Evolutionary conservation across 352 stramenopile genomes (phyloP), one percentile per base, ranked within the genome.

Genomic region (Achlya hypogyna): DNA sequence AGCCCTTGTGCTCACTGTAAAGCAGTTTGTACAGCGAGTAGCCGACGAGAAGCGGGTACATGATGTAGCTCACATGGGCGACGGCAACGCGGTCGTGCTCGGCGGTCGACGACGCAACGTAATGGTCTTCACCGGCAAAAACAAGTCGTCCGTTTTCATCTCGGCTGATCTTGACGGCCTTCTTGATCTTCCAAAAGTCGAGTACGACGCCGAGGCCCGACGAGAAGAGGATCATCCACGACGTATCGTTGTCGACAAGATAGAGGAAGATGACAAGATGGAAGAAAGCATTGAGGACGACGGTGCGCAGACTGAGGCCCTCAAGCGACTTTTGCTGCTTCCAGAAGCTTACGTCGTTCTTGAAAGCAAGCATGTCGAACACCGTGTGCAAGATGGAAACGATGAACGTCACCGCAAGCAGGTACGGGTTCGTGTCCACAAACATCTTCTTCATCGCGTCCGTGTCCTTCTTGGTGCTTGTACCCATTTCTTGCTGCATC

Each of bases 341-440:
- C 97, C 97, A 99, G 77, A 99, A 99, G 51, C 87, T 92, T 67
- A 99, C 95, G 76, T 99, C 97, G 72, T 96, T 98, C 74, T 98
- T 98, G 75, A 99, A 99, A 12, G 97, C 98, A 53, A 99, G 69
- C 69, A 99, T 98, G 73, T 99, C 96, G 76, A 99, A 99, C 8
- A 99, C 75, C 42, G 98, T 96, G 81, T 99, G 97, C 43, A 99
- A 72, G 27, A 97, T 77, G 52, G 93, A 98, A 45, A 98, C 97
- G 34, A 96, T 62, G 23, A 98, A 82, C 1, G 96, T 99, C 25
- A 99, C 75, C 4, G 69, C 90, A 22, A 99, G 83, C 53, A 99
- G 72, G 51, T 96, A 97, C 38, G 97, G 88, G 75, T 99, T 99
- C 25, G 96, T 99, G 69, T 99, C 97, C 25, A 97, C 81, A 72